These are phyloP conservation scores for Sporobolomyces pararoseus DNA, from an alignment of 768 basidiomycete species.

Conservation along the genomic window DNA sequence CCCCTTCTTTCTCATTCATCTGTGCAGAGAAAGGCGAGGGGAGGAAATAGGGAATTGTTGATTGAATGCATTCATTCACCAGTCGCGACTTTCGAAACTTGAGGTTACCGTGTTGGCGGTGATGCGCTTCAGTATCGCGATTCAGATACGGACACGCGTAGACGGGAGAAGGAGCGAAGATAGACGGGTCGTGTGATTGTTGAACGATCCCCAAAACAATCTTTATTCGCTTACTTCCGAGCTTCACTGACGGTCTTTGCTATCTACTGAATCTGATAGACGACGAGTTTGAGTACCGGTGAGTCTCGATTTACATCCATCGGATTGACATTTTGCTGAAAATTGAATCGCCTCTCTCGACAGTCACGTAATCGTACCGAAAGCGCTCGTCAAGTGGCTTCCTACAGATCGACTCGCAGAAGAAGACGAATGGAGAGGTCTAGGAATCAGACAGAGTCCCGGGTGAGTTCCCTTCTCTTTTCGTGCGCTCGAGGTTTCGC, in stretches of 20 bases:
- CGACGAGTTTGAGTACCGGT: constrained; percentile 43
- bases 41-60: background rate
- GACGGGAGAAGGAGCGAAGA: too few species aligned
- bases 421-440: constrained; percentile 90
- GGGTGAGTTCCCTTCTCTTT: constrained; percentile 65
- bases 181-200: background rate
- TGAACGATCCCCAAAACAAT: too few species aligned
- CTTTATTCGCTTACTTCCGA: too few species aligned
- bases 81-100: too few species aligned
- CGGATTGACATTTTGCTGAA: background rate
- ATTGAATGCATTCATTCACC: background rate
- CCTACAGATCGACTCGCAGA: constrained; percentile 78
- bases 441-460: constrained; percentile 91
- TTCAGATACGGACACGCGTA: too few species aligned
- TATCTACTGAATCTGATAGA: too few species aligned
- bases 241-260: too few species aligned
- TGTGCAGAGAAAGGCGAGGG: too few species aligned
- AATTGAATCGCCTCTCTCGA: background rate
- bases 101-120: too few species aligned
- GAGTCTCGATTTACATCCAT: background rate
- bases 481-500: background rate
- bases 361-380: constrained; percentile 93
- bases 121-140: too few species aligned
- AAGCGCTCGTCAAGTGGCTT: constrained; percentile 86
- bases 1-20: background rate